Base-by-base conservation (phyloP, 495 filamentous ascomycete species). In the Sordaria brevicollis region DNA sequence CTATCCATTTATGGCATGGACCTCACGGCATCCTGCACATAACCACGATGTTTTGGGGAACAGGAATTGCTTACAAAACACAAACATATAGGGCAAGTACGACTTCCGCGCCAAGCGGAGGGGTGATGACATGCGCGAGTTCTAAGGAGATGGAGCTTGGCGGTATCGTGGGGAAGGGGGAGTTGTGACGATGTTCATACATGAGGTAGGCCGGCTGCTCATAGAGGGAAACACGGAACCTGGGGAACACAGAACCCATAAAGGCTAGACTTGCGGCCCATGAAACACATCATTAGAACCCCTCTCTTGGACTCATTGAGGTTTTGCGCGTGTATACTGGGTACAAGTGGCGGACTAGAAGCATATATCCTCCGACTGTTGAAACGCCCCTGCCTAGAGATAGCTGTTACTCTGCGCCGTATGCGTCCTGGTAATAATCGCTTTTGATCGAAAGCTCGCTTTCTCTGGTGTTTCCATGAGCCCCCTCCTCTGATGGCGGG, bases 71-170 rank as follows among this genome's bases (percentile, higher is more conserved):
- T 66, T 17, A 69, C 43, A 35, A n/a, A n/a, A 36, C 34, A 33
- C 38, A 29, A 2, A 10, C 39, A 19, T 69, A 31, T 79, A 97
- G 95, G 95, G 93, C 72, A 92, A 93, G 77, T 97, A 83, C 74
- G 86, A 96, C 36, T 73, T 97, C 68, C 89, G 94, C 71, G 94
- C 91, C 34, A 99, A 97, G 88, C 85, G 90, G 75, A 91, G 85
- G 76, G 93, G 91, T 31, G 93, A 99, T 78, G 83, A 88, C 25
- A 86, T 96, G 73, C 74, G 77, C 8, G 94, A 99, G 79, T 95
- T 80, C 76, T 96, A 86, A 78, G 70, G 8, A 31, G 41, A 5
- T 25, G n/a, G n/a, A n/a, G n/a, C n/a, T 57, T 29, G 49, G 21
- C 57, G 10, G 39, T 33, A 67, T 21, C 3, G 29, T 13, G n/a